Conservation (phyloP, 352 stramenopile species). For the Pythium diclinum region DNA sequence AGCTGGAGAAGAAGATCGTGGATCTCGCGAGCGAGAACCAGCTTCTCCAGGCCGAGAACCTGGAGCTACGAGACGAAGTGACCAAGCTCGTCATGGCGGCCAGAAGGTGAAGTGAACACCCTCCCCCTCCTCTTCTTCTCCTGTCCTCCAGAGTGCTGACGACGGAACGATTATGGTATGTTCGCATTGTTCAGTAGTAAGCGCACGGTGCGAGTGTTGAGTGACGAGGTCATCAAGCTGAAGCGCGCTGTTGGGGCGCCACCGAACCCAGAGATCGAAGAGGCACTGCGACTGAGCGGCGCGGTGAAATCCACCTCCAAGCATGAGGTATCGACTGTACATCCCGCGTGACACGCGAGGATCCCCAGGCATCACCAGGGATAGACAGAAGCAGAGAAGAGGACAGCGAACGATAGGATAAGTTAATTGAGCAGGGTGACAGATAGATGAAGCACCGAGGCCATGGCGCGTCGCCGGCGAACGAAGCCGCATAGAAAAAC, state of each 20-base stretch:
- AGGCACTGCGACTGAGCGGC: conserved; percentile 18
- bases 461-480: neutral
- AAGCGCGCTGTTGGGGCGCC: conserved; percentile 30
- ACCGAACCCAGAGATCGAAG: conserved; percentile 21
- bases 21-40: conserved; percentile 46
- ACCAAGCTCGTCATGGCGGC: conserved; percentile 23
- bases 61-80: conserved; percentile 37
- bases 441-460: too few relatives aligned
- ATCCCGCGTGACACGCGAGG: neutral
- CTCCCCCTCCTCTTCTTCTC: conserved; percentile 8
- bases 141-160: neutral
- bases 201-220: conserved; percentile 40
- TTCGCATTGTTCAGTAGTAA: conserved; percentile 31
- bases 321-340: neutral
- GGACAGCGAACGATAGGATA: neutral
- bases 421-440: neutral
- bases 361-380: neutral
- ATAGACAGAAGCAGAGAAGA: neutral
- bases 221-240: conserved; percentile 48
- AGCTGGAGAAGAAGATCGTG: conserved; percentile 38
- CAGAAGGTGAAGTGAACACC: conserved; percentile 29
- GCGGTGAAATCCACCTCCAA: neutral
- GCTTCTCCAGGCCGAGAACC: conserved; percentile 36
- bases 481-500: neutral
- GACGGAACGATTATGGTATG: conserved; percentile 3